Base-by-base conservation (phyloP, 352 stramenopile genomes). In the Phytophthora gonapodyides region DNA sequence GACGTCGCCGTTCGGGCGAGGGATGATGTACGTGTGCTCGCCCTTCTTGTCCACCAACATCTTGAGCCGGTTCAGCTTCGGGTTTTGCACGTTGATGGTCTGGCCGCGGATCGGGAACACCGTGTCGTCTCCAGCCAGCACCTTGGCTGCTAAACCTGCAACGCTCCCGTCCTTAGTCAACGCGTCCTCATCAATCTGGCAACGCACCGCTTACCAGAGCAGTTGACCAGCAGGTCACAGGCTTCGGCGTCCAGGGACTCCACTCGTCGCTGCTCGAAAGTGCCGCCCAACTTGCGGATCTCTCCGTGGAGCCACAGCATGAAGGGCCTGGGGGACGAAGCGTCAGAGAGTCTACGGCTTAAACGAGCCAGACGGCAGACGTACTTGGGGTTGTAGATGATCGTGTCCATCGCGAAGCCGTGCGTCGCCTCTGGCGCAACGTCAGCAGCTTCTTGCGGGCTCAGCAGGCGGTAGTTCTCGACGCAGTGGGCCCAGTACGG, bases 401-500 rank as follows among this genome's bases (percentile, higher is more conserved):
- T 70, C n/a, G 82, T 76, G 47, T 69, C 62, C 38, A 87, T 81
- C n/a, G 68, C 48, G 46, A 67, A 82, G 47, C 82, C 82, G 40
- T 91, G 79, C 5, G 64, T 71, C 17, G 76, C 75, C 8, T 59
- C 76, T 0, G 67, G 43, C 7, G 57, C 60, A 37, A 88, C 64
- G 7, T 67, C 42, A 1, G 43, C 34, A 13, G 76, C 79, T 40
- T 90, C 75, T 3, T 75, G 51, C 5, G 34, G 48, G 15, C 58
- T 70, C 12, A 90, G 48, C 10, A 85, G 45, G 5, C 79, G 77
- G 62, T 84, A 90, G 57, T 84, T 67, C 53, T 83, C 56, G 21
- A 83, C 79, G 36, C 73, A 86, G 55, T 88, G 75, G 6, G 78
- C 78, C 81, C 81, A 90, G 58, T 90, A 89, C 52, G 80, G 80